Percentiles rank a stretch among this genome's conserved stretches.
These are phyloP conservation scores for Yamadazyma endophytica DNA, from an alignment of 805 yeast species.

Conservation along the genomic window DNA sequence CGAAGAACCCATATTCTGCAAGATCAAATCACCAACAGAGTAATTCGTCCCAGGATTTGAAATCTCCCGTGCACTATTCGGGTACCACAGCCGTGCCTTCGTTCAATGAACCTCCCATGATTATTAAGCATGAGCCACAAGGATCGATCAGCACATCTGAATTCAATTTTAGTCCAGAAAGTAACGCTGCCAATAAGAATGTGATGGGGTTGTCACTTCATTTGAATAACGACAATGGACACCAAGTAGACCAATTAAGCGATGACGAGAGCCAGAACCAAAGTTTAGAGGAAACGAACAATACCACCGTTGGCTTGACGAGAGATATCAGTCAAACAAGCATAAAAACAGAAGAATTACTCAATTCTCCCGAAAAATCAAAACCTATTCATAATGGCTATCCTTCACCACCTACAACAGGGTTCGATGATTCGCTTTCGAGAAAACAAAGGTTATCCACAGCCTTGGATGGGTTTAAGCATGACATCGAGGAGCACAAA, in stretches of 20 bases:
- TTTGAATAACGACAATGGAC: constrained; percentile 6
- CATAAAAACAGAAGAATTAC: constrained; percentile 10
- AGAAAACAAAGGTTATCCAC: constrained; percentile 18
- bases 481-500: constrained; percentile 23
- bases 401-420: constrained; percentile 7
- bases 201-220: constrained; percentile 20
- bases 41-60: constrained; percentile 1
- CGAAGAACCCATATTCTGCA: no score
- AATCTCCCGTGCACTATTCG: constrained; percentile 8
- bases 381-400: background rate
- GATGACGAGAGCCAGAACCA: constrained; percentile 2
- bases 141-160: constrained; percentile 4
- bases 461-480: constrained; percentile 24
- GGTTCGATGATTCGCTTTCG: constrained; percentile 1
- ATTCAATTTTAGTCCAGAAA: constrained; percentile 15
- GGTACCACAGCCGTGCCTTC: constrained; percentile 12
- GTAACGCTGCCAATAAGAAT: constrained; percentile 13
- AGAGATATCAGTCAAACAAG: constrained; percentile 6
- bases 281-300: constrained; percentile 6
- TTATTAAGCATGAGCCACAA: constrained; percentile 5
- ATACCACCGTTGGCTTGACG: constrained; percentile 7
- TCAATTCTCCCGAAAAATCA: constrained; percentile 9
- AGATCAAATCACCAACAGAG: no score
- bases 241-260: background rate
- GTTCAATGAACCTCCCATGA: constrained; percentile 4